phyloP scores from a whole-genome alignment of 2,329 filamentous ascomycete genomes.

The Botryosphaeria agaves region DNA sequence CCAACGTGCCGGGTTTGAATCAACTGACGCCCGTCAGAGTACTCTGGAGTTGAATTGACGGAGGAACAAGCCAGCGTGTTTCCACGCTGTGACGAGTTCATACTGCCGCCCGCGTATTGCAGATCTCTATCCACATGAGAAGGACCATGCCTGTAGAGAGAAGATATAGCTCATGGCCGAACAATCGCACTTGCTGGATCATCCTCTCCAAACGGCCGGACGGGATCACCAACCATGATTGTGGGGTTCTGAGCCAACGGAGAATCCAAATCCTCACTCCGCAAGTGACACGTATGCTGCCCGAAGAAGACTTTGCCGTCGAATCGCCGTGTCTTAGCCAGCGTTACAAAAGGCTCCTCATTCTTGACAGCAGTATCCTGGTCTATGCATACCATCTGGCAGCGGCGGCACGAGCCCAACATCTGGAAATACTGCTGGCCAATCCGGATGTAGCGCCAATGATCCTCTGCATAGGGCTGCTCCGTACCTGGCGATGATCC shows the following conservation, averaged over 20 bases:
- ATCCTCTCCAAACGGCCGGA: conserved; percentile 5
- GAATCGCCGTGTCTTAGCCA: conserved; percentile 72
- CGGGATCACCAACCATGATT: conserved; percentile 20
- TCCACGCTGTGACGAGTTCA: too few species aligned
- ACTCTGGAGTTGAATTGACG: too few species aligned
- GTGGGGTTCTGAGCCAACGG: conserved; percentile 16
- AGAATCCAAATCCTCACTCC: conserved; percentile 8
- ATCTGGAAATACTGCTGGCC: conserved; percentile 49
- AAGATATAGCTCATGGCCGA: neutral
- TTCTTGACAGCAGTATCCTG: conserved; percentile 62
- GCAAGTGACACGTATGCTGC: conserved; percentile 42
- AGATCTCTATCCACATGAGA: too few species aligned
- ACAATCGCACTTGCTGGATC: neutral
- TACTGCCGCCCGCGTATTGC: too few species aligned
- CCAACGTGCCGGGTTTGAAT: too few species aligned
- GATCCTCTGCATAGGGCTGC: conserved; percentile 61
- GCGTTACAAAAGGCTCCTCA: conserved; percentile 73
- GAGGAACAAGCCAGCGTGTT: too few species aligned
- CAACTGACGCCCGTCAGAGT: too few species aligned
- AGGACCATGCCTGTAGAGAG: too few species aligned
- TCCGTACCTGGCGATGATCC: conserved; percentile 24
- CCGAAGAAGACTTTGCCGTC: conserved; percentile 83
- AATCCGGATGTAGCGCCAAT: conserved; percentile 53
- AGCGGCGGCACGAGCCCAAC: conserved; percentile 70
- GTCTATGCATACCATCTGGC: conserved; percentile 93